Evolutionary conservation across 1,284 basidiomycete genomes (phyloP).

Genomic region (Puccinia coronata): DNA sequence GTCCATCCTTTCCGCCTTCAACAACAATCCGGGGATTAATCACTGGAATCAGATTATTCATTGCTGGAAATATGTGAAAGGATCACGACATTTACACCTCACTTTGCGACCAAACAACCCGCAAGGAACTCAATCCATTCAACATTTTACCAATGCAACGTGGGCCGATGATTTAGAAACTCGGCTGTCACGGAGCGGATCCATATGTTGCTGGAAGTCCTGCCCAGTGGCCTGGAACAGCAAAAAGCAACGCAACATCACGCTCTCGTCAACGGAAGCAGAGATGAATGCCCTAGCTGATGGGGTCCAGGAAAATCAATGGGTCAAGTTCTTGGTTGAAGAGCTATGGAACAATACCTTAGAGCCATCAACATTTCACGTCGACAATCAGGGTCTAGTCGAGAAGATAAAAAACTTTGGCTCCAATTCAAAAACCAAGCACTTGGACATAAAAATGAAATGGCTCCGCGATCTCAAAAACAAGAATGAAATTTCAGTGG

Average conservation of each 20-base stretch:
- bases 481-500: not conserved
- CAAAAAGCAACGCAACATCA: not conserved
- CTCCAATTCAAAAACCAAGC: not conserved
- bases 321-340: too few relatives aligned
- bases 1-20: too few relatives aligned
- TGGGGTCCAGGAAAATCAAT: too few relatives aligned
- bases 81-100: not conserved
- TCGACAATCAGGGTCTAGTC: too few relatives aligned
- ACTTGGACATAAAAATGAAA: not conserved
- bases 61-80: too few relatives aligned
- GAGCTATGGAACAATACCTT: not conserved
- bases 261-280: conserved; percentile 1
- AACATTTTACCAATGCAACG: not conserved
- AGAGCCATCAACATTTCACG: too few relatives aligned
- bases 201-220: not conserved
- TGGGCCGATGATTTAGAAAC: not conserved
- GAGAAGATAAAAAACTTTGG: not conserved
- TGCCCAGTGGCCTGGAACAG: not conserved
- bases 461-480: not conserved
- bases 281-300: too few relatives aligned
- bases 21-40: too few relatives aligned
- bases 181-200: not conserved
- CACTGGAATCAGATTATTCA: not conserved
- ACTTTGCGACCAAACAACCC: not conserved
- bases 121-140: not conserved